Conservation (phyloP, 805 yeast species). For the Suhomyces sp. region DNA sequence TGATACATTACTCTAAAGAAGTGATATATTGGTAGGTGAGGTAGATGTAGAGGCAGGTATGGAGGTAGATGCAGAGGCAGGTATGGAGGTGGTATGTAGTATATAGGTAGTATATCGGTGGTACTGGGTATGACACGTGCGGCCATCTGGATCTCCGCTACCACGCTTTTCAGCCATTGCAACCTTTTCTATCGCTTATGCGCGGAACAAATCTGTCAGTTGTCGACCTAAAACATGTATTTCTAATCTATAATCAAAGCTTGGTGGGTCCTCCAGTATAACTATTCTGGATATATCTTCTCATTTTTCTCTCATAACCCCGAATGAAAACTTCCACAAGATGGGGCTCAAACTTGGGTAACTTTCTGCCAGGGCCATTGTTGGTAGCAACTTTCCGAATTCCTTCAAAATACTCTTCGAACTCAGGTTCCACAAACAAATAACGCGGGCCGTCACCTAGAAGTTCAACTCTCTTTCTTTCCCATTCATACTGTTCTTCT, state of each 20-base stretch:
- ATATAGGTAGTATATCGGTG: too few species aligned
- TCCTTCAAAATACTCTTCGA: constrained; percentile 20
- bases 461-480: constrained; percentile 17
- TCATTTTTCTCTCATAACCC: constrained; percentile 19
- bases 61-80: background rate
- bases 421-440: constrained; percentile 16
- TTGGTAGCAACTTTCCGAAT: constrained; percentile 19
- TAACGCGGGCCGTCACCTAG: constrained; percentile 33
- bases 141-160: background rate
- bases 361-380: constrained; percentile 21
- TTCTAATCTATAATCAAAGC: background rate
- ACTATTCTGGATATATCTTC: constrained; percentile 14
- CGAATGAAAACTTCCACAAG: constrained; percentile 19
- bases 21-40: too few species aligned
- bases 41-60: background rate
- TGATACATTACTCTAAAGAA: too few species aligned
- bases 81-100: too few species aligned
- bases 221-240: too few species aligned
- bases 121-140: too few species aligned
- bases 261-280: constrained; percentile 7
- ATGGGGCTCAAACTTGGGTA: constrained; percentile 18
- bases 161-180: background rate
- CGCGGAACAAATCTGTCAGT: too few species aligned
- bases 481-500: constrained; percentile 30
- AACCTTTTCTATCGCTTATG: background rate